These are phyloP conservation scores for Drechslera avenae DNA, from an alignment of 2,329 filamentous ascomycete species.

Conservation along the genomic window DNA sequence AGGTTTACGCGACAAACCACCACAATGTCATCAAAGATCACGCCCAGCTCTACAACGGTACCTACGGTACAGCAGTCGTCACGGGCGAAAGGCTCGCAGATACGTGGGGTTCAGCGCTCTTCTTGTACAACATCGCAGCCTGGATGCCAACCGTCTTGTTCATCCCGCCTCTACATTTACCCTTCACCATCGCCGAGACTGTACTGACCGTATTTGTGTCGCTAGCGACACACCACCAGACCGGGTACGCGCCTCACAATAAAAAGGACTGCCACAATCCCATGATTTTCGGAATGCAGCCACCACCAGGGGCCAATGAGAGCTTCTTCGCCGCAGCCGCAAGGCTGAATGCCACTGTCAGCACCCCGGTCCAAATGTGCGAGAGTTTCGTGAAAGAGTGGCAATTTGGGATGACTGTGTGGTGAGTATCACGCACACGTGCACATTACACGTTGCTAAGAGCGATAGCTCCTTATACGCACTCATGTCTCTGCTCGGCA, in stretches of 20 bases:
- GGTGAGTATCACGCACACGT: conserved; percentile 12
- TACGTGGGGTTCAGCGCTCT: conserved; percentile 9
- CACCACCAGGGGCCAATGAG: conserved; percentile 27
- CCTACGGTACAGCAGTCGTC: conserved; percentile 12
- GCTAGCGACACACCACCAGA: conserved; percentile 13
- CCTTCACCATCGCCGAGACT: conserved; percentile 13
- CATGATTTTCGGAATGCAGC: background rate
- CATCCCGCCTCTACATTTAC: conserved; percentile 13
- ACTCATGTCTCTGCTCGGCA: conserved; percentile 17
- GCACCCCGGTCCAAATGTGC: conserved; percentile 28
- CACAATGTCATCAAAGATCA: conserved; percentile 11
- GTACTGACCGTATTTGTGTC: conserved; percentile 9
- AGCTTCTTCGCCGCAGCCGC: conserved; percentile 37
- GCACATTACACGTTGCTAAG: background rate
- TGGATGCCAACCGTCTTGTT: conserved; percentile 7
- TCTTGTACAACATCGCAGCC: conserved; percentile 10
- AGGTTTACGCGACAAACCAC: background rate
- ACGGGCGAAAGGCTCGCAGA: conserved; percentile 15
- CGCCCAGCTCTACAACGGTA: conserved; percentile 17
- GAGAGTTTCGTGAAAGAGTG: conserved; percentile 28
- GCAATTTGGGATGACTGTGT: conserved; percentile 26
- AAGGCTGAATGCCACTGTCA: conserved; percentile 27
- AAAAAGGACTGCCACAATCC: conserved; percentile 4
- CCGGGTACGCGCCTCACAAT: conserved; percentile 10
- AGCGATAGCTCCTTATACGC: conserved; percentile 15